Evolutionary conservation across 768 basidiomycete species (phyloP), one percentile per base, ranked within the genome.

Genomic region (Pulveroboletus frians): DNA sequence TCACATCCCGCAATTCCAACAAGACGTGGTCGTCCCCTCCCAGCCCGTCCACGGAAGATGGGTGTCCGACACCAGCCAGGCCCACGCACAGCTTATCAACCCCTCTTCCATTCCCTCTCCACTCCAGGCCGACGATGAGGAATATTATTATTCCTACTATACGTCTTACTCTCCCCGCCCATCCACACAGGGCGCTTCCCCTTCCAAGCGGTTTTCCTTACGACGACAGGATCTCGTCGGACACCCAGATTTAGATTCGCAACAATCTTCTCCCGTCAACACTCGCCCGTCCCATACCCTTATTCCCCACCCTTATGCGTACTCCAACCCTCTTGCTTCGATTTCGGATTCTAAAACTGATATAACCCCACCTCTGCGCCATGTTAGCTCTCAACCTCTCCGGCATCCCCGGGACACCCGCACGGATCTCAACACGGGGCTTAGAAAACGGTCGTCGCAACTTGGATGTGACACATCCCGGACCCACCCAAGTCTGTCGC

Each of bases 111-210:
- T 61, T 35, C 57, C 51, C 41, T 61, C 56, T 40, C 64, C 60
- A 2, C 54, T 63, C 36, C 50, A 56, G 37, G 29, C 63, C 3
- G 67, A 69, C 36, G 69, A 72, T 4, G 75, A 78, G 17, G 78
- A 78, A 36, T 76, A 76, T 51, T 77, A 76, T 55, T 71, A 76
- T 54, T 74, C 78, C 4, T 77, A 77, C 64, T 80, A 78, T 58
- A 66, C 75, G 10, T 71, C 55, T 75, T 13, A 46, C 68, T 15
- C 29, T 49, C 34, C 51, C 53, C 37, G 51, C 54, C 37, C 32
- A 36, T 57, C 54, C 44, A 38, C 52, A 46, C 14, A 47, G 37
- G 43, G 55, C 32, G 17, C 39, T 10, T 50, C 57, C 21, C 55
- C 62, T 5, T 50, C 52, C 45, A 51, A 54, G 27, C 46, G 52